Conservation (phyloP, 129 eudicot species). For the Lactuca saligna region DNA sequence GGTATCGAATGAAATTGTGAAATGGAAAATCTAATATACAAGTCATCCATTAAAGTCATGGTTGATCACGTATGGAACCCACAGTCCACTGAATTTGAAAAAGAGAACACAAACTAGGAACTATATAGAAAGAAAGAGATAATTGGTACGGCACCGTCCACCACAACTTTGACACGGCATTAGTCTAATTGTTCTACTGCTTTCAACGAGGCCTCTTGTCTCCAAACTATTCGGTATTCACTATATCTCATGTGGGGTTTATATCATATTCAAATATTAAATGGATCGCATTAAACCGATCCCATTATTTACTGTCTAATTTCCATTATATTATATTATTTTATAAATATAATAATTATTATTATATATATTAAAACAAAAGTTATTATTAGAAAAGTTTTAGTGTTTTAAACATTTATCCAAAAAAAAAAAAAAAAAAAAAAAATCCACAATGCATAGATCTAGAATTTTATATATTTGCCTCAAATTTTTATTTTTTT, state of each 20-base stretch:
- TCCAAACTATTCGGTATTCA: too few relatives aligned
- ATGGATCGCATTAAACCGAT: neutral
- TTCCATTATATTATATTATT: too few relatives aligned
- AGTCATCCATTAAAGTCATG: slow-evolving; percentile 25
- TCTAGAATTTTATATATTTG: too few relatives aligned
- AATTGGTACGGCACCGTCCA: slow-evolving; percentile 17
- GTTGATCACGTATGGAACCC: slow-evolving; percentile 36
- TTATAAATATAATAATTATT: too few relatives aligned
- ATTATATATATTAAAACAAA: too few relatives aligned
- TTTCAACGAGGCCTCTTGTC: slow-evolving; percentile 14
- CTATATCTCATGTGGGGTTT: neutral
- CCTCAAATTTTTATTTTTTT: too few relatives aligned
- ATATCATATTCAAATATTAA: neutral
- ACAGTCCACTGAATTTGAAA: slow-evolving; percentile 39
- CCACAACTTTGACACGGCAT: slow-evolving; percentile 36
- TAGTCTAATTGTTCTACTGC: neutral
- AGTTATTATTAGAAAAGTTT: too few relatives aligned
- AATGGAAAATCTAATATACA: neutral
- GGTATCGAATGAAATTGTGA: too few relatives aligned
- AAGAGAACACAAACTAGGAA: neutral
- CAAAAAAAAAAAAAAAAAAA: too few relatives aligned
- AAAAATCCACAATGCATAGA: too few relatives aligned
- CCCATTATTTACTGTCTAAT: too few relatives aligned
- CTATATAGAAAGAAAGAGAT: neutral
- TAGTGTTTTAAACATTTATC: too few relatives aligned